Evolutionary conservation across 176 grass and related monocot species (phyloP).

Genomic region (Thalia dealbata): DNA sequence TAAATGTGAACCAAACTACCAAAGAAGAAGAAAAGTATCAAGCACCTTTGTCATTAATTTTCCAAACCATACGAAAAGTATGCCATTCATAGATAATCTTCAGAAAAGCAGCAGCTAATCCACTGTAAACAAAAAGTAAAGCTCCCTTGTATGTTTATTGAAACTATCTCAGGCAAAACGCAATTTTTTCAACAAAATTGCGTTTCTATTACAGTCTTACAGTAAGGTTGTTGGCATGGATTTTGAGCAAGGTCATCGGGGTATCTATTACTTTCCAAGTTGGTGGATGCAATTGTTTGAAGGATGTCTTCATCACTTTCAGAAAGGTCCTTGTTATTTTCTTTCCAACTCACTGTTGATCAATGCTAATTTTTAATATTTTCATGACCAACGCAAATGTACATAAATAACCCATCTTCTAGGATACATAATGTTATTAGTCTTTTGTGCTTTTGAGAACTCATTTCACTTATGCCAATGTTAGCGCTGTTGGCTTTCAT

Average conservation of each 20-base stretch:
- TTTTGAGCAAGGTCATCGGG: conserved; percentile 43
- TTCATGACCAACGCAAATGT: neutral
- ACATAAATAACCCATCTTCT: too few species aligned
- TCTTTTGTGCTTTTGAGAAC: neutral
- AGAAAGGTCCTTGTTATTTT: conserved; percentile 46
- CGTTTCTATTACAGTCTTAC: conserved; percentile 49
- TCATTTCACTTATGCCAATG: neutral
- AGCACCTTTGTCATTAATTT: neutral
- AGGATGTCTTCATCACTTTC: conserved; percentile 47
- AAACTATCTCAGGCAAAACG: neutral
- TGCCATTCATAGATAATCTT: neutral
- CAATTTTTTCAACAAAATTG: neutral
- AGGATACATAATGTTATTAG: too few species aligned
- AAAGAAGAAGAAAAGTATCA: too few species aligned
- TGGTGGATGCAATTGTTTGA: conserved; percentile 51
- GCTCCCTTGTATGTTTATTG: neutral
- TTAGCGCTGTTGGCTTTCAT: neutral
- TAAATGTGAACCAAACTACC: neutral
- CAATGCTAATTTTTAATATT: neutral
- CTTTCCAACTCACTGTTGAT: neutral
- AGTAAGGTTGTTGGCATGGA: conserved; percentile 39
- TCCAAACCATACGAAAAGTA: neutral
- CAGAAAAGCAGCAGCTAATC: too few species aligned
- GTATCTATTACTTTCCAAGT: conserved; percentile 56
- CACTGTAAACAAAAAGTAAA: too few species aligned